A percentile compares a stretch with the other conserved stretches of the same genome.
These are phyloP conservation scores for Gillenia trifoliata DNA, from an alignment of 306 rosid genomes.

Conservation along the genomic window DNA sequence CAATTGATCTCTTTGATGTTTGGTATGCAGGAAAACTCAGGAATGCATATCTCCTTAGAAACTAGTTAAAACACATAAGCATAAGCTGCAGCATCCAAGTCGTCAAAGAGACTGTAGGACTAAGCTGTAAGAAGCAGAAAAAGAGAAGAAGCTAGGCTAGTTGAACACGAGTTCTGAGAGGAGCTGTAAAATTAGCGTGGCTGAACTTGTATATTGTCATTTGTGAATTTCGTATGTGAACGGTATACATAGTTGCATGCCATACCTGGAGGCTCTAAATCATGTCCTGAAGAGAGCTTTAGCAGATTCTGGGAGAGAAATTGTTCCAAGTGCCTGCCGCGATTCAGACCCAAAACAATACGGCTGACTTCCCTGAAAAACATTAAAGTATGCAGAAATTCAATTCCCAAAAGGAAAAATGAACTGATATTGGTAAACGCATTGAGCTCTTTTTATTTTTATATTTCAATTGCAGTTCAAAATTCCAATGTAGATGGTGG, in stretches of 20 bases:
- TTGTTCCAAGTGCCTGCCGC: constrained; percentile 50
- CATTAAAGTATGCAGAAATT: not conserved
- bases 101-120: not conserved
- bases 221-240: not conserved
- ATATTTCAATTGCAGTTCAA: too few species aligned
- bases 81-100: not conserved
- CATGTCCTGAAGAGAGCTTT: constrained; percentile 42
- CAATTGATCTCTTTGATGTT: too few species aligned
- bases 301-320: constrained; percentile 49
- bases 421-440: not conserved
- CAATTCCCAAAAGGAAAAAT: not conserved
- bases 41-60: not conserved
- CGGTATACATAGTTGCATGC: not conserved
- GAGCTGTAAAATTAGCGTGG: not conserved
- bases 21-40: too few species aligned
- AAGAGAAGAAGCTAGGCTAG: not conserved
- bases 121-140: not conserved
- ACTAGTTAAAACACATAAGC: not conserved
- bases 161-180: not conserved
- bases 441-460: too few species aligned
- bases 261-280: constrained; percentile 43
- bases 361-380: constrained; percentile 81
- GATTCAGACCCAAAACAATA: constrained; percentile 66
- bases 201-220: not conserved
- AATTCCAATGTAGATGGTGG: too few species aligned